Evolutionary conservation across 768 basidiomycete species (phyloP).

Genomic region (Lactifluus piperatus): DNA sequence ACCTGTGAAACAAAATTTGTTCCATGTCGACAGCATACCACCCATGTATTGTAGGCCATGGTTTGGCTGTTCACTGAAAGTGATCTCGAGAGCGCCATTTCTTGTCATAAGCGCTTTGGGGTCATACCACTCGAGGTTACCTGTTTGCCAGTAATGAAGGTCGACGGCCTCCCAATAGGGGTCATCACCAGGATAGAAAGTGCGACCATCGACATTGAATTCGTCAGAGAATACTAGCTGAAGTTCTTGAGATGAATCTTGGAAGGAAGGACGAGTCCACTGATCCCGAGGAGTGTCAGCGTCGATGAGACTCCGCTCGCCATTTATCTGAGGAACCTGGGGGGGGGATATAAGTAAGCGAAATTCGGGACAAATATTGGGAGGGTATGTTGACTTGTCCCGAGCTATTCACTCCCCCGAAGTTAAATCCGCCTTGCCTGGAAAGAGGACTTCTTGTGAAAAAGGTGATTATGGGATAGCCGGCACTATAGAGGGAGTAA

Average conservation of each 20-base stretch:
- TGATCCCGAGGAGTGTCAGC: constrained; percentile 49
- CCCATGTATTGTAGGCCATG: constrained; percentile 53
- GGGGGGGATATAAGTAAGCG: neutral
- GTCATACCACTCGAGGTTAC: constrained; percentile 76
- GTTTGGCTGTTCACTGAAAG: constrained; percentile 51
- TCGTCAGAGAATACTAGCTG: constrained; percentile 85
- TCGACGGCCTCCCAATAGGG: constrained; percentile 45
- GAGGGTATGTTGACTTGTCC: constrained; percentile 31
- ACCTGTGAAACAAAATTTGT: constrained; percentile 93
- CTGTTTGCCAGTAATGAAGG: constrained; percentile 38
- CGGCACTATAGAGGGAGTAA: constrained; percentile 24
- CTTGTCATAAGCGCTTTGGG: constrained; percentile 49
- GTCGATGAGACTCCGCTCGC: constrained; percentile 43
- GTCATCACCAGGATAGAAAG: constrained; percentile 73
- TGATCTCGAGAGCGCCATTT: constrained; percentile 36
- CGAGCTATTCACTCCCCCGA: constrained; percentile 40
- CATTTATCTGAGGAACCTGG: constrained; percentile 50
- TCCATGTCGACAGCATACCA: constrained; percentile 33
- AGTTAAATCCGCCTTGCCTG: constrained; percentile 33
- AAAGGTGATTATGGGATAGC: constrained; percentile 31
- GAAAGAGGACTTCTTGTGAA: constrained; percentile 21
- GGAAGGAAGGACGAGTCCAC: constrained; percentile 44
- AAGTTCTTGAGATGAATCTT: constrained; percentile 50
- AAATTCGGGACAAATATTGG: neutral
- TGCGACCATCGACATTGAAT: constrained; percentile 70